These are phyloP conservation scores for Aspergillus wentii DNA, from an alignment of 495 filamentous ascomycete species.

Conservation along the genomic window DNA sequence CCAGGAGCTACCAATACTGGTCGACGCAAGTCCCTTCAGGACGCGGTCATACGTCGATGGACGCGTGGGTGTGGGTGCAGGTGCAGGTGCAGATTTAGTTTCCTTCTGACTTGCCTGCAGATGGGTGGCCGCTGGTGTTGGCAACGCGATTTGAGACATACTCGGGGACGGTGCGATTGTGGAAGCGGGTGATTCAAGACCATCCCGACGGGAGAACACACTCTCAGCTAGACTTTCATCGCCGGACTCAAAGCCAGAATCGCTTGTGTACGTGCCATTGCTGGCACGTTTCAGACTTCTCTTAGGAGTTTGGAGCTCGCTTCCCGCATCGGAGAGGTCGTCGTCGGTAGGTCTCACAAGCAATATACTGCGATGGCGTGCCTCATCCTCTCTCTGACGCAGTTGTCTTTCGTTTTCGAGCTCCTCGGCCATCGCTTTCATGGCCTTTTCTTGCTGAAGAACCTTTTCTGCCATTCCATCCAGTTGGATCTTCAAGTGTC, in stretches of 20 bases:
- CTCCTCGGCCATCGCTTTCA: conserved; percentile 59
- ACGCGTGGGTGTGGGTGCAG: conserved; percentile 18
- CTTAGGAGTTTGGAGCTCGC: conserved; percentile 45
- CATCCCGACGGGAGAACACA: conserved; percentile 57
- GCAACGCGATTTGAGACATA: conserved; percentile 31
- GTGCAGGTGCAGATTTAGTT: conserved; percentile 8
- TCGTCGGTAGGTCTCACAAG: conserved; percentile 28
- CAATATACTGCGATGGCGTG: conserved; percentile 34
- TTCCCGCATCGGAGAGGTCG: conserved; percentile 49
- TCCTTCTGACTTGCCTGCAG: conserved; percentile 17
- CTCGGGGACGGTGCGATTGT: conserved; percentile 40
- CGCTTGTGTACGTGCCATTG: conserved; percentile 45
- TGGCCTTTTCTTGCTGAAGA: conserved; percentile 57
- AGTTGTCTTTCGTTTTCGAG: conserved; percentile 54
- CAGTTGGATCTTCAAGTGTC: conserved; percentile 66
- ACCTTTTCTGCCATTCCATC: conserved; percentile 71
- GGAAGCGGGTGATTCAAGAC: conserved; percentile 43
- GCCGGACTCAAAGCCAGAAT: conserved; percentile 52
- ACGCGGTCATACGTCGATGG: conserved; percentile 38
- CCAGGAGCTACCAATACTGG: conserved; percentile 30
- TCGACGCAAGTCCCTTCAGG: conserved; percentile 35
- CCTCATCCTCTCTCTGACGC: conserved; percentile 50
- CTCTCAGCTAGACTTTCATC: conserved; percentile 55
- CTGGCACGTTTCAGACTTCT: conserved; percentile 47
- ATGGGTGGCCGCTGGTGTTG: conserved; percentile 21